Percentiles rank a stretch among this genome's conserved stretches.
Evolutionary conservation across 352 stramenopile genomes (phyloP).

Genomic region (Globisporangium echinulatum): DNA sequence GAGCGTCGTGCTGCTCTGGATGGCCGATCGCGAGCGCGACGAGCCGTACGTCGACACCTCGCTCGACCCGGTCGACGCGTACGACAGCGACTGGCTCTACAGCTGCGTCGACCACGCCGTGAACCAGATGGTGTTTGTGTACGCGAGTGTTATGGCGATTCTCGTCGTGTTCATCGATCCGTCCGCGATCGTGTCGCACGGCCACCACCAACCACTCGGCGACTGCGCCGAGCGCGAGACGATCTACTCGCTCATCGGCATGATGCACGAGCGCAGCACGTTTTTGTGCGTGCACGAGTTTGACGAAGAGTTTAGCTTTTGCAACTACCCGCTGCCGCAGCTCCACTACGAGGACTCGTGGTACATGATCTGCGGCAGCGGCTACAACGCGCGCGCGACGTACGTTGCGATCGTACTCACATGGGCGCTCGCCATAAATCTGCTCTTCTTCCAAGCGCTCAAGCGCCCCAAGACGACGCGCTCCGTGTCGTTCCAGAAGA

Average conservation of each 20-base stretch:
- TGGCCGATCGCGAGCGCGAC: conserved; percentile 66
- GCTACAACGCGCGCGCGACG: conserved; percentile 47
- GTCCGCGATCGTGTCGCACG: conserved; percentile 63
- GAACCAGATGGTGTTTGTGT: conserved; percentile 77
- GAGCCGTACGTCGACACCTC: conserved; percentile 40
- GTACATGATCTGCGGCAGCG: conserved; percentile 82
- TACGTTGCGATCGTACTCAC: conserved; percentile 46
- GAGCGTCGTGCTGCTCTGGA: conserved; percentile 56
- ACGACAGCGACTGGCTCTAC: conserved; percentile 82
- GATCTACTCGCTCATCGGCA: conserved; percentile 56
- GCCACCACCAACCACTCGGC: conserved; percentile 66
- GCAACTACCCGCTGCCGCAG: conserved; percentile 73
- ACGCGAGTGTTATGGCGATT: conserved; percentile 49
- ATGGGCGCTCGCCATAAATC: conserved; percentile 10
- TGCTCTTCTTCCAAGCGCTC: conserved; percentile 54
- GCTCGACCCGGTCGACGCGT: conserved; percentile 55
- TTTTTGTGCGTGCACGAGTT: conserved; percentile 76
- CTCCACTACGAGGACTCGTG: conserved; percentile 64
- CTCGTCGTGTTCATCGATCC: conserved; percentile 60
- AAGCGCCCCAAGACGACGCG: conserved; percentile 61
- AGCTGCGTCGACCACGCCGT: conserved; percentile 71
- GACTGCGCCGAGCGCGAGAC: conserved; percentile 57
- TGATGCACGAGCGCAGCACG: conserved; percentile 45
- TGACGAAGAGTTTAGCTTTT: conserved; percentile 81
- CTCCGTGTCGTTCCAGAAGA: conserved; percentile 50